Percentiles rank a stretch among this genome's conserved stretches.
phyloP scores from a whole-genome alignment of 2,329 filamentous ascomycete genomes.

The Fusarium mangiferae region DNA sequence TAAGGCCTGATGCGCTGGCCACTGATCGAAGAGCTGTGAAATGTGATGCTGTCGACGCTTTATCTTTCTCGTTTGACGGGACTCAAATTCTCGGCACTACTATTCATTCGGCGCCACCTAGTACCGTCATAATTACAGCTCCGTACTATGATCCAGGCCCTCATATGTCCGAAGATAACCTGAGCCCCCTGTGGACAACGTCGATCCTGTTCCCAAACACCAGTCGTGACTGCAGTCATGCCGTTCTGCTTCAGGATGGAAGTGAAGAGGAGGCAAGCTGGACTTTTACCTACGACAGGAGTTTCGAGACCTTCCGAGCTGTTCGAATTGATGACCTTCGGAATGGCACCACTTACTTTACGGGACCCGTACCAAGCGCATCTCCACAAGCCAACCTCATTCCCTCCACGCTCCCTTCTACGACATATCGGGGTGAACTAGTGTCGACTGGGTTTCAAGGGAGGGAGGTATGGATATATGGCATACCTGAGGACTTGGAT shows the following conservation, averaged over 20 bases:
- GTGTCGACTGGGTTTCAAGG: constrained; percentile 79
- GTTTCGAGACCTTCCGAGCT: constrained; percentile 81
- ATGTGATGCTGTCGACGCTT: constrained; percentile 77
- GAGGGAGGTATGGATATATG: constrained; percentile 81
- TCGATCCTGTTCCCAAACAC: constrained; percentile 86
- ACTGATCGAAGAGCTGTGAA: constrained; percentile 81
- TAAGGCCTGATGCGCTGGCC: constrained; percentile 70
- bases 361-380: constrained; percentile 69
- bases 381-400: constrained; percentile 66
- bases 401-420: constrained; percentile 75
- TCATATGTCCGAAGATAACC: constrained; percentile 71
- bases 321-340: constrained; percentile 79
- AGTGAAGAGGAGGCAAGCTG: constrained; percentile 74
- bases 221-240: constrained; percentile 82
- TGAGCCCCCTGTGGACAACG: constrained; percentile 84
- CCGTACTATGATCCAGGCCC: constrained; percentile 81
- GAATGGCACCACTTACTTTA: constrained; percentile 83
- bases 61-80: constrained; percentile 81
- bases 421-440: constrained; percentile 75
- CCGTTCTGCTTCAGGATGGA: constrained; percentile 73
- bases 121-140: constrained; percentile 80
- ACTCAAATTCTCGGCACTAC: constrained; percentile 83
- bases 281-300: constrained; percentile 81
- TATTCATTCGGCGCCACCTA: constrained; percentile 69
- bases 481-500: constrained; percentile 78